Conservation (phyloP, 202 grass and related monocot genomes). For the Zoysia matrella region DNA sequence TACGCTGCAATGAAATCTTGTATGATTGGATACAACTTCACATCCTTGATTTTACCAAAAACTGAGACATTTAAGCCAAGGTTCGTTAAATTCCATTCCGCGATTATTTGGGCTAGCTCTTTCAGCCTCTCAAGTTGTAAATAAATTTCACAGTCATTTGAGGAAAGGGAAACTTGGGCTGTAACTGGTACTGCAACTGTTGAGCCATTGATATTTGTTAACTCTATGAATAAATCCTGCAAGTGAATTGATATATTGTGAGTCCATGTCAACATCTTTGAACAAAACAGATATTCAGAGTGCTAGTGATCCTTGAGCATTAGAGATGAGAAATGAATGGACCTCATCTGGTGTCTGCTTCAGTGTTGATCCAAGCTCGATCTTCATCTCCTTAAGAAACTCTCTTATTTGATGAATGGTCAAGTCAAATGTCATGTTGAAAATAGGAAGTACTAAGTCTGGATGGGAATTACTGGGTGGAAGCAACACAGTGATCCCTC, state of each 20-base stretch:
- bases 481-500: conserved; percentile 65
- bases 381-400: conserved; percentile 48
- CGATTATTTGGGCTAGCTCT: conserved; percentile 60
- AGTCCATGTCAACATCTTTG: conserved; percentile 33
- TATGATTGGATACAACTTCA: conserved; percentile 49
- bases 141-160: conserved; percentile 27
- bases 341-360: conserved; percentile 48
- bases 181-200: conserved; percentile 57
- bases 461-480: conserved; percentile 31
- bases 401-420: conserved; percentile 49
- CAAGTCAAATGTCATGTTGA: conserved; percentile 57
- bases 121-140: conserved; percentile 43
- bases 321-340: conserved; percentile 2
- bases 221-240: conserved; percentile 53
- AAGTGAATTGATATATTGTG: conserved; percentile 14
- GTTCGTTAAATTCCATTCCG: conserved; percentile 44
- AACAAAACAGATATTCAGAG: not conserved
- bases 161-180: conserved; percentile 54
- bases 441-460: conserved; percentile 39
- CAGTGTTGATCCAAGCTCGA: conserved; percentile 15
- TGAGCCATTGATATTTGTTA: conserved; percentile 75
- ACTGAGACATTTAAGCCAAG: conserved; percentile 56
- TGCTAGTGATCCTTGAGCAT: not conserved
- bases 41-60: conserved; percentile 62
- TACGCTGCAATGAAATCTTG: conserved; percentile 14